These are phyloP conservation scores for Santalum album DNA, from an alignment of 164 flowering plant genomes.

Conservation along the genomic window DNA sequence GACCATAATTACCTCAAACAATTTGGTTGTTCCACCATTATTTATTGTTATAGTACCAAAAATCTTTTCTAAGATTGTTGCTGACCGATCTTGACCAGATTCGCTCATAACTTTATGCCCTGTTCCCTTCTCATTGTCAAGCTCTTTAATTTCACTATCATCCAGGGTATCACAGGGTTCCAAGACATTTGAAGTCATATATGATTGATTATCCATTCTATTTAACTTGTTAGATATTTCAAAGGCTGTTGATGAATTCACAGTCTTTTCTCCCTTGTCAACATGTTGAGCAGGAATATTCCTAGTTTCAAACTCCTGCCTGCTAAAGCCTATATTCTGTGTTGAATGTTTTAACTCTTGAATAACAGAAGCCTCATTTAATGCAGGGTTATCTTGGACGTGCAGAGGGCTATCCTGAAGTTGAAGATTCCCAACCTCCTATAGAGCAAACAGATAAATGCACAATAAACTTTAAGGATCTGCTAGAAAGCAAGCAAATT, in stretches of 20 bases:
- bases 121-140: slow-evolving; percentile 20
- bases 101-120: slow-evolving; percentile 14
- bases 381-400: slow-evolving; percentile 9
- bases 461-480: too few species aligned
- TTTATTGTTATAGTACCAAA: slow-evolving; percentile 43
- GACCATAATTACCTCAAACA: slow-evolving; percentile 34
- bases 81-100: slow-evolving; percentile 27
- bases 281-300: slow-evolving; percentile 8
- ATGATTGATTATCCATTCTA: slow-evolving; percentile 15
- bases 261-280: slow-evolving; percentile 16
- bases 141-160: too few species aligned
- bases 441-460: slow-evolving; percentile 6
- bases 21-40: slow-evolving; percentile 21
- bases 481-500: too few species aligned
- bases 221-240: slow-evolving; percentile 23
- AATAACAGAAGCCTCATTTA: slow-evolving; percentile 18
- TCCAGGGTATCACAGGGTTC: too few species aligned
- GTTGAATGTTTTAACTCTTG: slow-evolving; percentile 23
- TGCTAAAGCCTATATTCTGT: slow-evolving; percentile 15
- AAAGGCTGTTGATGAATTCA: slow-evolving; percentile 12
- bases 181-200: slow-evolving; percentile 13
- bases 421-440: slow-evolving; percentile 36
- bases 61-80: slow-evolving; percentile 66
- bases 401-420: slow-evolving; percentile 21
- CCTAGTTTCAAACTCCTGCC: slow-evolving; percentile 20